Evolutionary conservation across 1,139 yeast genomes (phyloP).

Genomic region (Blastobotrys proliferans): DNA sequence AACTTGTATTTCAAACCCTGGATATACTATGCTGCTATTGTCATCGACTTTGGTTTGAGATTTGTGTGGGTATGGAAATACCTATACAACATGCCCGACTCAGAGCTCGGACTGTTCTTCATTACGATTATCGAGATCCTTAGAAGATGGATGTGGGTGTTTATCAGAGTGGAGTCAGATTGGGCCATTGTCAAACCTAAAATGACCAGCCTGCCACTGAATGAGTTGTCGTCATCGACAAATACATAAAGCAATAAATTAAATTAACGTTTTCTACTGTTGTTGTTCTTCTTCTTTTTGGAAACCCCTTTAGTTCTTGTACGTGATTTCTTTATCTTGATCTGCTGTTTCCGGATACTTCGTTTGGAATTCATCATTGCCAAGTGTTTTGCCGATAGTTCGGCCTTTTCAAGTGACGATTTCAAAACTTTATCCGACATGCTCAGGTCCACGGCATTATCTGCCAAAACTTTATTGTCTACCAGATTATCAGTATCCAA

Average conservation of each 20-base stretch:
- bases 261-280: neutral
- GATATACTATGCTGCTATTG: conserved; percentile 52
- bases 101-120: conserved; percentile 57
- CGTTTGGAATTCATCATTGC: conserved; percentile 12
- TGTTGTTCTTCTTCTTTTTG: neutral
- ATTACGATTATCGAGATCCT: conserved; percentile 70
- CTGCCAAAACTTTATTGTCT: conserved; percentile 19
- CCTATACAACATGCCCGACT: conserved; percentile 36
- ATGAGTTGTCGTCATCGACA: neutral
- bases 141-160: conserved; percentile 87
- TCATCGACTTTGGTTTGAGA: conserved; percentile 58
- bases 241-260: neutral
- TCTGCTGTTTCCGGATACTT: conserved; percentile 1
- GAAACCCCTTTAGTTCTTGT: conserved; percentile 2
- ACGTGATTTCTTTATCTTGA: conserved; percentile 4
- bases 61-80: conserved; percentile 69
- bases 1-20: conserved; percentile 9
- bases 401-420: conserved; percentile 34
- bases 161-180: conserved; percentile 78
- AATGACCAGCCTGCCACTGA: conserved; percentile 3
- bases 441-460: conserved; percentile 29
- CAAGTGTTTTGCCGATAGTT: conserved; percentile 28
- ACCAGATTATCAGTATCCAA: conserved; percentile 17
- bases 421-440: conserved; percentile 34
- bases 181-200: conserved; percentile 24